phyloP scores from a whole-genome alignment of 768 basidiomycete genomes.

The Rhizopogon sp. region DNA sequence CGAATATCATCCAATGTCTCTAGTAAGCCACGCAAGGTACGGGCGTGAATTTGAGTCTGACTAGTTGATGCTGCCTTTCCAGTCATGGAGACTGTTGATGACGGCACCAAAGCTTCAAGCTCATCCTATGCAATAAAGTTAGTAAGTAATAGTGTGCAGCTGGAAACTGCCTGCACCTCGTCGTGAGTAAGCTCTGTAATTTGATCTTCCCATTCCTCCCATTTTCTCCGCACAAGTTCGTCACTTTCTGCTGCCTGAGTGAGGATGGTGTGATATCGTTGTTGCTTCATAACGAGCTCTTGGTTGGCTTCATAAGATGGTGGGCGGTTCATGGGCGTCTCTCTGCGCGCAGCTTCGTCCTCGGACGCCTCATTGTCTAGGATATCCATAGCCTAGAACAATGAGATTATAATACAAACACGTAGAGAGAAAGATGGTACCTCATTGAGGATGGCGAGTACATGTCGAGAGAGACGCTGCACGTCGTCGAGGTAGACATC shows the following conservation, averaged over 20 bases:
- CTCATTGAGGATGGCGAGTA: constrained; percentile 66
- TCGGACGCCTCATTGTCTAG: constrained; percentile 88
- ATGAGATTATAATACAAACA: background rate
- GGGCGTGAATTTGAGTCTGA: constrained; percentile 58
- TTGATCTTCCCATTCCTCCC: constrained; percentile 80
- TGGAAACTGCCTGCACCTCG: constrained; percentile 31
- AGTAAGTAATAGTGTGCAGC: constrained; percentile 1
- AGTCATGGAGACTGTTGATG: constrained; percentile 42
- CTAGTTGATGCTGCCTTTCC: constrained; percentile 31
- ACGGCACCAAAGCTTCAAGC: constrained; percentile 65
- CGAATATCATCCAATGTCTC: constrained; percentile 78
- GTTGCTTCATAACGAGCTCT: constrained; percentile 65
- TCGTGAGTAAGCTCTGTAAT: constrained; percentile 70
- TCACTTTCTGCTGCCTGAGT: constrained; percentile 73
- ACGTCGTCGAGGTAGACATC: constrained; percentile 71
- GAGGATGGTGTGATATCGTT: constrained; percentile 69
- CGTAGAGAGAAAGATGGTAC: constrained; percentile 34
- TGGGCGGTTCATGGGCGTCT: constrained; percentile 41
- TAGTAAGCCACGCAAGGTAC: constrained; percentile 64
- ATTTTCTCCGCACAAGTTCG: constrained; percentile 70
- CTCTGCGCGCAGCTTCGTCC: constrained; percentile 65
- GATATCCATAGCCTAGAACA: constrained; percentile 75
- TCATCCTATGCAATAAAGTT: constrained; percentile 40
- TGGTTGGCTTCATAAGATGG: constrained; percentile 79
- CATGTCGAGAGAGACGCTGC: constrained; percentile 55